Percentiles rank a stretch among this genome's conserved stretches.
phyloP scores from a whole-genome alignment of 306 rosid species.

The Corylus avellana region DNA sequence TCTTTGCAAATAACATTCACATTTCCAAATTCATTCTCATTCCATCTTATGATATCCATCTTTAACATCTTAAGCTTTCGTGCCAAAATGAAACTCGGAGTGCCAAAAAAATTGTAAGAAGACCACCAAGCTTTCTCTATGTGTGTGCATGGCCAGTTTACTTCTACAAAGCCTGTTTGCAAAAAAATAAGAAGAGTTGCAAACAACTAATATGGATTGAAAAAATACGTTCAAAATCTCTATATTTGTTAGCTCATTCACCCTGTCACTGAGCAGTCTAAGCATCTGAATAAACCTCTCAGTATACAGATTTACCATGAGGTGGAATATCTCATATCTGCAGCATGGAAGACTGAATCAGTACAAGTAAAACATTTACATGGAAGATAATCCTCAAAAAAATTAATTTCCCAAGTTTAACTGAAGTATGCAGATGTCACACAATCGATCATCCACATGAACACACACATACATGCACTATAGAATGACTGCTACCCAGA shows the following conservation, averaged over 20 bases:
- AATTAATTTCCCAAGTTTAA: slow-evolving; percentile 12
- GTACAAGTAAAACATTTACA: slow-evolving; percentile 20
- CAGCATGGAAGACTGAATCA: slow-evolving; percentile 34
- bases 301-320: slow-evolving; percentile 91
- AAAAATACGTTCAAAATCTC: slow-evolving; percentile 87
- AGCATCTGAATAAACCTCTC: slow-evolving; percentile 99
- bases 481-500: not conserved
- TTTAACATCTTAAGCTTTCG: too few relatives aligned
- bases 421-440: slow-evolving; percentile 3
- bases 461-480: not conserved
- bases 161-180: not conserved
- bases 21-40: too few relatives aligned
- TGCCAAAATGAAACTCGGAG: too few relatives aligned
- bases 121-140: too few relatives aligned
- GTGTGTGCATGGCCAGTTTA: not conserved
- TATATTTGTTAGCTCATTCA: slow-evolving; percentile 79
- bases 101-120: too few relatives aligned
- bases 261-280: slow-evolving; percentile 89
- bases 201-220: slow-evolving; percentile 22
- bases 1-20: too few relatives aligned
- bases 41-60: too few relatives aligned
- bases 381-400: slow-evolving; percentile 4
- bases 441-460: not conserved
- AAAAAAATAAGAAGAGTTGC: not conserved
- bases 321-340: slow-evolving; percentile 98